Evolutionary conservation across 257 asterid species (phyloP), one percentile per base, ranked within the genome.

Genomic region (Echites panduratus): DNA sequence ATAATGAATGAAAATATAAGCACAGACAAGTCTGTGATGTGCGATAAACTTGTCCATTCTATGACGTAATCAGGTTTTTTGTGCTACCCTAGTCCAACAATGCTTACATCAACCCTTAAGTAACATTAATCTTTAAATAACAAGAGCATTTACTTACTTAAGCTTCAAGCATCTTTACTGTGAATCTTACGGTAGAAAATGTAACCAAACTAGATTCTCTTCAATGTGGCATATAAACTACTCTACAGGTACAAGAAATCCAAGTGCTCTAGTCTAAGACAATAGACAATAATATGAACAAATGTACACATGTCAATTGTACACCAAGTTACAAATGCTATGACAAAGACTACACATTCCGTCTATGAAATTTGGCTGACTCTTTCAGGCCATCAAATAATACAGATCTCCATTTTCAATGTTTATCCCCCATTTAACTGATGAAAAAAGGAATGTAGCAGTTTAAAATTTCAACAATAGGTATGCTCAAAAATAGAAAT

Each of bases 231-330:
- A 70, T 11, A 29, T 70, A 50, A 47, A 58, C 45, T 24, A 8
- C 68, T 43, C 58, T 43, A 56, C 44, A 9, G 63, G 54, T 27
- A 71, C 35, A 71, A 71, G 66, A 35, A 54, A 38, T 20, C 12
- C 38, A 26, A 54, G 13, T 54, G 52, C 16, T 56, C 41, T 50
- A 32, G 26, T 7, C 6, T 22, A 57, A 27, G 17, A 44, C 24
- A 54, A 20, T 35, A 41, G 16, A 38, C 29, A 27, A 6, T 41
- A 16, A 57, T 3, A 22, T 13, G 10, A 40, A 70, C 7, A 56
- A 10, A 41, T 3, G 7, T 57, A 22, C n/a, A 27, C 38, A 35
- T 4, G 47, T 72, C 69, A 61, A 26, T 27, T 61, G 17, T 35
- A 27, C 35, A 49, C 43, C 54, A 22, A n/a, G 44, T 58, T 2